Evolutionary conservation across 495 filamentous ascomycete species (phyloP), one percentile per base, ranked within the genome.

Genomic region (Podospora australis): DNA sequence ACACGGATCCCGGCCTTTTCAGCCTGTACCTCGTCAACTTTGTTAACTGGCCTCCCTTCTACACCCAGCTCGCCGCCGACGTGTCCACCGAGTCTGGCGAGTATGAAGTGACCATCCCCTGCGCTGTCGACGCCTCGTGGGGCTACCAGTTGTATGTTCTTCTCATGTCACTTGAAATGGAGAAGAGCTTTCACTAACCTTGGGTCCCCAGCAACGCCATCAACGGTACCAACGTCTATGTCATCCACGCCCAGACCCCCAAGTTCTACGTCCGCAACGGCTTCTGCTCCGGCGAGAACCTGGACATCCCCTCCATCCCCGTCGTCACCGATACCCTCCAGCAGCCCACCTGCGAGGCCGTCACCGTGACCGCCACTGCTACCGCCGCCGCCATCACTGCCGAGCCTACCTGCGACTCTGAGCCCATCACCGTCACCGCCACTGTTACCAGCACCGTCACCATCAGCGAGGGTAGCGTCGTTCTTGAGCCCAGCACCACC

Each of bases 11-110:
- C 11, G 46, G 55, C 44, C 38, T 25, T 41, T 69, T 74, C 64
- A 66, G 61, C 57, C 52, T 74, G 50, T 72, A 66, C 49, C 65
- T 74, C 20, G 67, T 69, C 65, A 74, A 74, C 69, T 74, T 74
- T 59, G 65, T 71, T 52, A 62, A 69, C 55, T 74, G 66, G 68
- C 71, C 71, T 23, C 71, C 71, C 2, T 60, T 57, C 42, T 70
- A 71, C 51, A 58, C 65, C 21, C 52, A 68, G 5, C 53, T 74
- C 29, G 69, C 70, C 16, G 14, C 51, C 17, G 48, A 68, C 47
- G 58, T 74, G 34, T 55, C 60, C 25, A 66, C 67, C 2, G 39
- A 57, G 4, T 55, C 59, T 10, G 60, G 60, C 36, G 48, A 53
- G 44, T 17, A 49, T 53, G 40, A 59, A 25, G 69, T 72, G 47